Conservation (phyloP, 2,329 filamentous ascomycete species). For the Elsinoe fawcettii region DNA sequence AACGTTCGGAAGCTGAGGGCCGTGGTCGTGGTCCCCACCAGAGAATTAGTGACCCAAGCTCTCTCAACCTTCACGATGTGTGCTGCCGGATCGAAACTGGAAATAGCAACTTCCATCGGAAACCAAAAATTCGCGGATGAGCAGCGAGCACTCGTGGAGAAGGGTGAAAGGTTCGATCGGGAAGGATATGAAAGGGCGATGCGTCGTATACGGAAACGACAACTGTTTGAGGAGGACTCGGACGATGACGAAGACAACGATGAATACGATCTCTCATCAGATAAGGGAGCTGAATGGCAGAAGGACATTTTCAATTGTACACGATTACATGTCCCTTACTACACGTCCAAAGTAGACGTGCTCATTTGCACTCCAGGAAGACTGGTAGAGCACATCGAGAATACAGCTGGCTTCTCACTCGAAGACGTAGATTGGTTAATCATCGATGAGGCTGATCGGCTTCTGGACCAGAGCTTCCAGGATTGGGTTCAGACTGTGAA, state of each 20-base stretch:
- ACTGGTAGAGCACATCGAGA: constrained; percentile 81
- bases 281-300: constrained; percentile 26
- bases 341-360: constrained; percentile 70
- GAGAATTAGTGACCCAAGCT: constrained; percentile 83
- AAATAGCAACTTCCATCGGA: constrained; percentile 75
- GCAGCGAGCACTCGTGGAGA: constrained; percentile 53
- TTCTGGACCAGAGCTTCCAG: constrained; percentile 86
- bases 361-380: constrained; percentile 87
- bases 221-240: constrained; percentile 28
- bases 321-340: constrained; percentile 56
- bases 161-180: constrained; percentile 55
- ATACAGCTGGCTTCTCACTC: constrained; percentile 73
- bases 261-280: constrained; percentile 13
- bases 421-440: constrained; percentile 78
- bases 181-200: constrained; percentile 46
- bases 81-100: constrained; percentile 61
- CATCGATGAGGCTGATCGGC: constrained; percentile 87
- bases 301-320: constrained; percentile 37
- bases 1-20: constrained; percentile 53
- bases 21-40: constrained; percentile 79
- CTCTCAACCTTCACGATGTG: constrained; percentile 70
- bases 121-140: constrained; percentile 65
- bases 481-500: constrained; percentile 69
- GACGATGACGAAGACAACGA: constrained; percentile 31
- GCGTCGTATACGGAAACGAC: constrained; percentile 29